Percentiles rank a stretch among this genome's conserved stretches.
Conservation (phyloP, 257 asterid species). For the Coffea canephora region DNA sequence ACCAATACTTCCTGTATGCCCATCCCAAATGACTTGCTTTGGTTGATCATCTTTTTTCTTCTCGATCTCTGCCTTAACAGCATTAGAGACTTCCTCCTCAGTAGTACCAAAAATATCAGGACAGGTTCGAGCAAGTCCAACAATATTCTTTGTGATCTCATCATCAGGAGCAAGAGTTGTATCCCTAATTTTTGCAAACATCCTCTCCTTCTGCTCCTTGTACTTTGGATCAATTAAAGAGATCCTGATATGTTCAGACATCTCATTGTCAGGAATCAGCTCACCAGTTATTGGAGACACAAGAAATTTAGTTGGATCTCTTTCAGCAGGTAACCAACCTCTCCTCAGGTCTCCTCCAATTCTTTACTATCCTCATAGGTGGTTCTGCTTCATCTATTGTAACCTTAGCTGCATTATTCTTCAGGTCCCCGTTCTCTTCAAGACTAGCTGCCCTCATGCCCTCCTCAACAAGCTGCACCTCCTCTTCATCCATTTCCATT, state of each 20-base stretch:
- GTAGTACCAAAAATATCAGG: constrained; percentile 98
- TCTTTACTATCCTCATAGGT: constrained; percentile 91
- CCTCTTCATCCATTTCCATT: constrained; percentile 99
- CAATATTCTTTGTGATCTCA: constrained; percentile 86
- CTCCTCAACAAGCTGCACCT: constrained; percentile 89
- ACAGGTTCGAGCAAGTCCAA: constrained; percentile 89
- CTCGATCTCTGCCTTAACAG: constrained; percentile 91
- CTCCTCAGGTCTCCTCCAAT: constrained; percentile 94
- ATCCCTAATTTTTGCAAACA: constrained; percentile 94
- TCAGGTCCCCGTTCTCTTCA: constrained; percentile 57
- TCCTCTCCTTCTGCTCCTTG: constrained; percentile 94
- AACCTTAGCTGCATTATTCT: constrained; percentile 43
- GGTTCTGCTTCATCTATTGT: constrained; percentile 63
- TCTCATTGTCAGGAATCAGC: constrained; percentile 75
- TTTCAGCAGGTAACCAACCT: constrained; percentile 79
- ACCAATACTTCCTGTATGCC: constrained; percentile 90
- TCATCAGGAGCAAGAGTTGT: constrained; percentile 96
- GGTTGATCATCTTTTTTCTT: constrained; percentile 95
- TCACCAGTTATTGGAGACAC: constrained; percentile 91
- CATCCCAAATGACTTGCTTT: constrained; percentile 98
- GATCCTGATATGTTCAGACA: constrained; percentile 97
- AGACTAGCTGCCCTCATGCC: constrained; percentile 85
- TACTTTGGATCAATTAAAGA: constrained; percentile 91
- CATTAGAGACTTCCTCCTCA: constrained; percentile 95
- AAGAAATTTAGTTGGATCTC: constrained; percentile 74